Percentiles rank a stretch among this genome's conserved stretches.
Conservation (phyloP, 2,329 filamentous ascomycete genomes). For the Emmonsia crescens region DNA sequence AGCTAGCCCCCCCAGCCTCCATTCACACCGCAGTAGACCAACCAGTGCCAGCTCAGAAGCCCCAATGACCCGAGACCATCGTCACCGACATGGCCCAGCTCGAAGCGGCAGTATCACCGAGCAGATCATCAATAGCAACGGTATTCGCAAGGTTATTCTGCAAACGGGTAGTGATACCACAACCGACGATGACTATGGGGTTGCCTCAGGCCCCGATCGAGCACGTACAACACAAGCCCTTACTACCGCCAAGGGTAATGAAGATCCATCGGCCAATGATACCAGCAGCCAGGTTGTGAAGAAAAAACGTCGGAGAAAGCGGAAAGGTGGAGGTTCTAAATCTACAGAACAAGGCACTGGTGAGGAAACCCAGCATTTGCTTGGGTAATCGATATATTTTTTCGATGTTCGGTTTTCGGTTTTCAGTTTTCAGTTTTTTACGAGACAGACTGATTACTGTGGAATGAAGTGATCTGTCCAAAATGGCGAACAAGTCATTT, state of each 20-base stretch:
- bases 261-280: conserved; percentile 4
- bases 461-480: no score
- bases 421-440: not conserved
- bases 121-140: conserved; percentile 62
- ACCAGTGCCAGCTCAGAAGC: conserved; percentile 2
- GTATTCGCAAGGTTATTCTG: conserved; percentile 64
- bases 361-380: not conserved
- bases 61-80: conserved; percentile 16
- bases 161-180: conserved; percentile 50
- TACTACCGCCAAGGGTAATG: conserved; percentile 5
- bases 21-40: not conserved
- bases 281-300: conserved; percentile 11
- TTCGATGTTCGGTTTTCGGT: not conserved
- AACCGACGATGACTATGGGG: conserved; percentile 12
- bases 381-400: not conserved
- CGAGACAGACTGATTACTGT: no score
- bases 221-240: not conserved
- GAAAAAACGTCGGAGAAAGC: conserved; percentile 20
- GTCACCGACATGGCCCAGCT: conserved; percentile 38
- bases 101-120: conserved; percentile 70
- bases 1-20: not conserved
- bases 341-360: not conserved
- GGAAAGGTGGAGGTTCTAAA: conserved; percentile 8
- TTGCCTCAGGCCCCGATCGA: conserved; percentile 8
- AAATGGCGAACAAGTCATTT: no score